Evolutionary conservation across 352 stramenopile genomes (phyloP), one percentile per base, ranked within the genome.

Genomic region (Globisporangium camurandrum): DNA sequence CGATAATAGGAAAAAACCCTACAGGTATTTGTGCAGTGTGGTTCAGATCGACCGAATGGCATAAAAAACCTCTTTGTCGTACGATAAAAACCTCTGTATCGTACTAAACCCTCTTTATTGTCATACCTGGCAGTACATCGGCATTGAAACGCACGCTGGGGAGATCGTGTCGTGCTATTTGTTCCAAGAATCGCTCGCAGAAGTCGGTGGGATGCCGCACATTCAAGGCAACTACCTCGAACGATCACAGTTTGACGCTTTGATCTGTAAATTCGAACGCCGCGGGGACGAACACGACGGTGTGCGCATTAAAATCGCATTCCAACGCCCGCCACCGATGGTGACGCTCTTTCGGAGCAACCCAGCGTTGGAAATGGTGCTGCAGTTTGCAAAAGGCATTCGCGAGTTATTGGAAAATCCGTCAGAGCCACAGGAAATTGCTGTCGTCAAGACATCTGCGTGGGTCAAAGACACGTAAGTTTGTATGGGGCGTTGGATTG

Each of bases 251-350:
- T 89, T 94, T 39, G 80, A 94, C 45, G 80, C 76, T 19, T 51
- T 94, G 6, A 85, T 94, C 44, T 88, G 78, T 54, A 94, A 92
- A 46, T 94, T 94, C 45, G 83, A 94, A 41, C 78, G 75, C 22
- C 70, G 82, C 2, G 71, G 62, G 0, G 75, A 92, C 33, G 80
- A 80, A 33, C 73, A 79, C 22, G 71, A 88, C 40, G 83, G 89
- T 34, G 76, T 92, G 51, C 70, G 77, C 40, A 89, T 92, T 56
- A 91, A 81, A 24, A 80, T 94, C 34, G 80, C 77, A n/a, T 87
- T 92, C 46, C 83, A 94, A 64, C 83, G 83, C 0, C 77, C 77
- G 24, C 80, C 83, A 24, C 80, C 79, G 7, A 76, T 94, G 63
- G 76, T 92, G 12, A 86, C 64, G 38, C 65, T 92, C 22, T 91